phyloP scores from a whole-genome alignment of 495 filamentous ascomycete genomes.

The Lentithecium fluviatile region DNA sequence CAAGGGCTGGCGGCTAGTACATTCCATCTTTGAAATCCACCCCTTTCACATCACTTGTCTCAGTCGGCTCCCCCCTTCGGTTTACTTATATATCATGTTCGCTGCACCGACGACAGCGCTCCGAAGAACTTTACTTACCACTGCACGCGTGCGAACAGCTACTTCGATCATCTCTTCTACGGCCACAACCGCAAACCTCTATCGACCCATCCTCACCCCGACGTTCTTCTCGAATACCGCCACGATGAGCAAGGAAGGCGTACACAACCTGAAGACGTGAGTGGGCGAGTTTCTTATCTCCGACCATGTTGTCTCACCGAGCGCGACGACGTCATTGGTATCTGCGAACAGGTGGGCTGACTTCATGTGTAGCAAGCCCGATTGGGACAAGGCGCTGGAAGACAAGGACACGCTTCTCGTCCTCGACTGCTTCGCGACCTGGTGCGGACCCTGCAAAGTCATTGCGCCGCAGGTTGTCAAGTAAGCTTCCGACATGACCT shows the following conservation, averaged over 20 bases:
- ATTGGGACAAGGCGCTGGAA: constrained; percentile 59
- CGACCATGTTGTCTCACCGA: constrained; percentile 1
- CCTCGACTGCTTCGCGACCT: constrained; percentile 83
- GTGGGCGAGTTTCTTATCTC: constrained; percentile 24
- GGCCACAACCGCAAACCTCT: constrained; percentile 30
- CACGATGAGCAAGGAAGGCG: constrained; percentile 53
- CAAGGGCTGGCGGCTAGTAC: constrained; percentile 13
- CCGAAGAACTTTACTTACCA: constrained; percentile 41
- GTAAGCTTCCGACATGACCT: constrained; percentile 45
- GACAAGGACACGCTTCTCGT: constrained; percentile 60
- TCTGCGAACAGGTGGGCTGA: constrained; percentile 5
- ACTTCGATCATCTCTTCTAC: neutral
- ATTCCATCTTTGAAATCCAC: constrained; percentile 34
- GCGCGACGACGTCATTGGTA: neutral
- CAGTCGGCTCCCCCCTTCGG: neutral
- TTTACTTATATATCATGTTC: constrained; percentile 38
- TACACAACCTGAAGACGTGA: constrained; percentile 53
- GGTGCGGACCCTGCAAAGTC: constrained; percentile 95
- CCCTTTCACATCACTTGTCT: constrained; percentile 1
- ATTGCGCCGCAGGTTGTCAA: constrained; percentile 73
- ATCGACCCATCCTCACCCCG: constrained; percentile 25
- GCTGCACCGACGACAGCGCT: constrained; percentile 11
- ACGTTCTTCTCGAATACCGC: constrained; percentile 50
- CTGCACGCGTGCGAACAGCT: constrained; percentile 32
- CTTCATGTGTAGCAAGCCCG: constrained; percentile 52